Percentiles rank a stretch among this genome's conserved stretches.
These are phyloP conservation scores for Fusarium torulosum DNA, from an alignment of 2,329 filamentous ascomycete genomes.

Conservation along the genomic window DNA sequence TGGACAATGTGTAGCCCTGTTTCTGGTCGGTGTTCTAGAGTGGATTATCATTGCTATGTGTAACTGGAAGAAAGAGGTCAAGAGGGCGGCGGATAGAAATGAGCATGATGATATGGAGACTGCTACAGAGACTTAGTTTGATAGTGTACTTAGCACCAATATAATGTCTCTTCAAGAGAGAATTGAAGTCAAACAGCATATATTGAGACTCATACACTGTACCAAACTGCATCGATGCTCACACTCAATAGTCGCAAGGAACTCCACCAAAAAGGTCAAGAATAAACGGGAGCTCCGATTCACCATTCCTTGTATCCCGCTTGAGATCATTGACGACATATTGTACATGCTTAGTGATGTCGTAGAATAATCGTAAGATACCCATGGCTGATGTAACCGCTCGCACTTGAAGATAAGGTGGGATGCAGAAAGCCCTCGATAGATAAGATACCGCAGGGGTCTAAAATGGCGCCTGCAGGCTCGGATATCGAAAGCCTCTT, in stretches of 20 bases:
- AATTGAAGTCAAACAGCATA: no score
- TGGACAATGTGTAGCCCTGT: slow-evolving; percentile 84
- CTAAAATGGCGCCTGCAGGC: slow-evolving; percentile 1
- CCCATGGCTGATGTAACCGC: slow-evolving; percentile 16
- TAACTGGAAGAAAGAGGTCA: slow-evolving; percentile 71
- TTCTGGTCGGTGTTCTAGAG: slow-evolving; percentile 81
- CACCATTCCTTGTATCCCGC: no score
- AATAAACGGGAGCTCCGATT: no score
- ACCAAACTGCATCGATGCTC: no score
- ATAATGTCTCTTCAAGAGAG: no score
- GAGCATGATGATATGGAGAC: slow-evolving; percentile 34
- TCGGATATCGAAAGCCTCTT: neutral
- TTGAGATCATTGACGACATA: neutral
- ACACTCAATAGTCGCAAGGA: no score
- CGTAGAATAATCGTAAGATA: neutral
- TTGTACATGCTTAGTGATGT: neutral
- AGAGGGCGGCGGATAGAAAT: slow-evolving; percentile 45
- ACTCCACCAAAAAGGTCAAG: no score
- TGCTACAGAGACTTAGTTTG: no score
- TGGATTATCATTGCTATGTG: slow-evolving; percentile 84
- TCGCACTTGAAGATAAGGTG: slow-evolving; percentile 13
- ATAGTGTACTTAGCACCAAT: no score
- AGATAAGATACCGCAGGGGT: slow-evolving; percentile 37
- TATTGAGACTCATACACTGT: no score
- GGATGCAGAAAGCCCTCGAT: neutral